Percentiles rank a stretch among this genome's conserved stretches.
Evolutionary conservation across 345 rosid genomes (phyloP).

Genomic region (Syzygium grande): DNA sequence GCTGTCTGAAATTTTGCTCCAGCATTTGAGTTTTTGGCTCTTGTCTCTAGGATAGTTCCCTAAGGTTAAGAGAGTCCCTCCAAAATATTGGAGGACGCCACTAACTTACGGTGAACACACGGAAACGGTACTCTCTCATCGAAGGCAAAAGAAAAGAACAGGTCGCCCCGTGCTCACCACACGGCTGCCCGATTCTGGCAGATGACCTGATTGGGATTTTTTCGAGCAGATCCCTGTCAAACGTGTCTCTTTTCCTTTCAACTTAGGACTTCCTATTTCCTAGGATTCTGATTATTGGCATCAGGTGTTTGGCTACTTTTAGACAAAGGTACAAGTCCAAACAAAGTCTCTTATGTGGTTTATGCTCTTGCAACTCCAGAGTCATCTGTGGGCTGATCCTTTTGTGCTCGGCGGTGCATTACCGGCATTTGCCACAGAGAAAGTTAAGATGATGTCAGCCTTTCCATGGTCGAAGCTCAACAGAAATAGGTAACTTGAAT

Average conservation of each 20-base stretch:
- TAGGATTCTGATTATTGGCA: background rate
- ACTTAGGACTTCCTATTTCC: background rate
- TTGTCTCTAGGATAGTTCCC: background rate
- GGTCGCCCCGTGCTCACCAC: background rate
- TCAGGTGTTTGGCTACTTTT: background rate
- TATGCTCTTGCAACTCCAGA: background rate
- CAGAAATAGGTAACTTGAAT: too few relatives aligned
- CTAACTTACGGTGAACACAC: background rate
- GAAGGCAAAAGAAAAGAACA: background rate
- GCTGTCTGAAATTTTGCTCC: background rate
- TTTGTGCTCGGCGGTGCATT: too few relatives aligned
- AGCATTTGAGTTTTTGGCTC: background rate
- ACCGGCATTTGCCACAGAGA: too few relatives aligned
- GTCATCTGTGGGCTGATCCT: background rate
- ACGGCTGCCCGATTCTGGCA: background rate
- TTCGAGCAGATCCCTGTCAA: background rate
- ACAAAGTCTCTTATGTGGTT: background rate
- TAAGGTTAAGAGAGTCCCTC: background rate
- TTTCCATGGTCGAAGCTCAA: too few relatives aligned
- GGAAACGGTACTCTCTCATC: background rate
- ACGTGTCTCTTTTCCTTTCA: background rate
- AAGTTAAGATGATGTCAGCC: too few relatives aligned
- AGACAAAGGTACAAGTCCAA: background rate
- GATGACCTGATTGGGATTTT: background rate
- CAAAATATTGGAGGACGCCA: background rate